Percentiles rank a stretch among this genome's conserved stretches.
Conservation (phyloP, 2,329 filamentous ascomycete genomes). For the Alternaria sp. region DNA sequence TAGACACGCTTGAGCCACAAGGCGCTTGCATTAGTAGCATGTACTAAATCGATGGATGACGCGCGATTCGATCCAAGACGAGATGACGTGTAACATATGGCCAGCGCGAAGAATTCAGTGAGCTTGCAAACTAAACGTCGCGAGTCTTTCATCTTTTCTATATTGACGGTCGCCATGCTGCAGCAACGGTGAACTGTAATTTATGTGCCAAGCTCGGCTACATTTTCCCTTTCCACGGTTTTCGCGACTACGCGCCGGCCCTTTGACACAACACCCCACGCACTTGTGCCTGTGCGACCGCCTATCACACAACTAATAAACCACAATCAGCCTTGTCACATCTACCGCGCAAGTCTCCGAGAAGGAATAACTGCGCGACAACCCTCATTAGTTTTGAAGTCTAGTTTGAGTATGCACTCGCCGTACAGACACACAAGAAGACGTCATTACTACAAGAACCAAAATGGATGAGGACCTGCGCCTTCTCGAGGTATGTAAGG, state of each 20-base stretch:
- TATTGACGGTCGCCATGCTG: conserved; percentile 1
- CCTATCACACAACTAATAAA: conserved; percentile 4
- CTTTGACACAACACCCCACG: conserved; percentile 16
- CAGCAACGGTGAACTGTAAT: conserved; percentile 4
- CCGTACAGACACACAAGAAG: conserved; percentile 26
- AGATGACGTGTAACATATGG: conserved; percentile 25
- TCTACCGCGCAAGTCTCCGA: not conserved
- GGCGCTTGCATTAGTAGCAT: conserved; percentile 23
- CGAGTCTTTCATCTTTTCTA: not conserved
- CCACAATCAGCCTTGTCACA: conserved; percentile 1
- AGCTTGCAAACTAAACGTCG: not conserved
- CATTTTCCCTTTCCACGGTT: conserved; percentile 7
- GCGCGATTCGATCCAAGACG: conserved; percentile 15
- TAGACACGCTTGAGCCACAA: conserved; percentile 1
- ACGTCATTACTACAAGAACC: conserved; percentile 37
- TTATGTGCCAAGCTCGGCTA: conserved; percentile 24
- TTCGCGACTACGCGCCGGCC: conserved; percentile 14
- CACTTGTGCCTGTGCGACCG: conserved; percentile 6
- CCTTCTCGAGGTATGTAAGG: conserved; percentile 43
- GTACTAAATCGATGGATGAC: conserved; percentile 20
- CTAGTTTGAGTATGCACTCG: conserved; percentile 40
- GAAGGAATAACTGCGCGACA: conserved; percentile 1
- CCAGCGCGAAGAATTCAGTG: conserved; percentile 6
- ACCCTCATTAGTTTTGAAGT: not conserved
- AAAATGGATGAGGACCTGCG: conserved; percentile 50